Percentiles rank a stretch among this genome's conserved stretches.
These are phyloP conservation scores for Phytophthora cactorum DNA, from an alignment of 352 stramenopile species.

Conservation along the genomic window DNA sequence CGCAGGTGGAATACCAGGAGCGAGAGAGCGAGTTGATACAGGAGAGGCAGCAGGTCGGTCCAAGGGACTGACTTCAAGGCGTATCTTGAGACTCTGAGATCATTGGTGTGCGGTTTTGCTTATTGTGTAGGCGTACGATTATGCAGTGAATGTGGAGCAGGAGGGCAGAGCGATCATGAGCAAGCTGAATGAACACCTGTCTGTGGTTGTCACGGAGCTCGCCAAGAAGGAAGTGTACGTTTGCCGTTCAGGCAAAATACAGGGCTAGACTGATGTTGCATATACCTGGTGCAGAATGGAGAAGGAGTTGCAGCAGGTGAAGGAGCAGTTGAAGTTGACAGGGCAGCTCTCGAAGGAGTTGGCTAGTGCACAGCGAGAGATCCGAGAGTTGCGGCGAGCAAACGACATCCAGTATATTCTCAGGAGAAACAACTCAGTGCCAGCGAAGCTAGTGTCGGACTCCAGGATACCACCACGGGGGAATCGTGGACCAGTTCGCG, in stretches of 20 bases:
- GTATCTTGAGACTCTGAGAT: background rate
- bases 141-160: slow-evolving; percentile 55
- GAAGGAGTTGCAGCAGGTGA: slow-evolving; percentile 58
- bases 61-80: background rate
- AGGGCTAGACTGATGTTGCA: background rate
- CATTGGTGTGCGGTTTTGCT: background rate
- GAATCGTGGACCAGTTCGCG: slow-evolving; percentile 1
- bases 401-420: slow-evolving; percentile 78
- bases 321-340: slow-evolving; percentile 61
- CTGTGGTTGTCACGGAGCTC: slow-evolving; percentile 61
- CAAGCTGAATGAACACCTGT: slow-evolving; percentile 58
- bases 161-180: slow-evolving; percentile 49
- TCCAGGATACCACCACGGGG: slow-evolving; percentile 17
- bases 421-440: slow-evolving; percentile 36
- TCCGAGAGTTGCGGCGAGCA: slow-evolving; percentile 70
- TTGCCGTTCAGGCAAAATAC: background rate
- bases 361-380: slow-evolving; percentile 71
- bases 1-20: slow-evolving; percentile 55
- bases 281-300: slow-evolving; percentile 53
- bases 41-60: slow-evolving; percentile 62
- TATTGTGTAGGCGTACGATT: slow-evolving; percentile 56
- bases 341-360: slow-evolving; percentile 72
- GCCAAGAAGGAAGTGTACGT: slow-evolving; percentile 68
- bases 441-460: slow-evolving; percentile 18
- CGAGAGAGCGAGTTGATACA: slow-evolving; percentile 67